These are phyloP conservation scores for Helicosporidium sp. DNA, from an alignment of 139 green algal genomes.

Conservation along the genomic window DNA sequence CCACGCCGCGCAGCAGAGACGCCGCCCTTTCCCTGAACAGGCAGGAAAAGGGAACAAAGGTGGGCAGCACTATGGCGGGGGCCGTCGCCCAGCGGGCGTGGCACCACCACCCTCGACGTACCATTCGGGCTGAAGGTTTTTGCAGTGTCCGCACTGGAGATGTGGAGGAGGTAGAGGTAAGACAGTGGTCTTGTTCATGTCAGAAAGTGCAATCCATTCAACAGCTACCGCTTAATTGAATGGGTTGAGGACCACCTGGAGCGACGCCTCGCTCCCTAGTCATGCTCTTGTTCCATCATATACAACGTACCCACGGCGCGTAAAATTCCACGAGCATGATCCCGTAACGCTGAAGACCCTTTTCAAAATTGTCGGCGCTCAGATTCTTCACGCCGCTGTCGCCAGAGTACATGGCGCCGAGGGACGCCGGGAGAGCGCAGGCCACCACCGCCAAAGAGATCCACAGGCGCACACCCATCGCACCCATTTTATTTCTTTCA, in stretches of 20 bases:
- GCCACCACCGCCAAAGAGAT: not conserved
- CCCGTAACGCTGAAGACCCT: not conserved
- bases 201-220: not conserved
- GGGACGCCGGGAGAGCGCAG: not conserved
- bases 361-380: conserved; percentile 5
- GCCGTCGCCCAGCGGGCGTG: conserved; percentile 2
- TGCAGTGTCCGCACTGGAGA: conserved; percentile 47
- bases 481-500: not conserved
- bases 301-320: conserved; percentile 15
- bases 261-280: too few relatives aligned
- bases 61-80: not conserved
- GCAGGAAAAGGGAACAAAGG: conserved; percentile 17
- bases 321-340: conserved; percentile 23
- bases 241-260: too few relatives aligned
- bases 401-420: conserved; percentile 2
- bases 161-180: too few relatives aligned
- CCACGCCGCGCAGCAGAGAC: conserved; percentile 42
- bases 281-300: too few relatives aligned
- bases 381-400: not conserved
- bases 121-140: conserved; percentile 28
- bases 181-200: not conserved
- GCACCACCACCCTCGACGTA: not conserved
- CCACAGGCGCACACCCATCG: not conserved
- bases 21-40: conserved; percentile 33
- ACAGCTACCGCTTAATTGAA: not conserved